Percentiles rank a stretch among this genome's conserved stretches.
phyloP scores from a whole-genome alignment of 768 basidiomycete species.

The Royoungia palumana region DNA sequence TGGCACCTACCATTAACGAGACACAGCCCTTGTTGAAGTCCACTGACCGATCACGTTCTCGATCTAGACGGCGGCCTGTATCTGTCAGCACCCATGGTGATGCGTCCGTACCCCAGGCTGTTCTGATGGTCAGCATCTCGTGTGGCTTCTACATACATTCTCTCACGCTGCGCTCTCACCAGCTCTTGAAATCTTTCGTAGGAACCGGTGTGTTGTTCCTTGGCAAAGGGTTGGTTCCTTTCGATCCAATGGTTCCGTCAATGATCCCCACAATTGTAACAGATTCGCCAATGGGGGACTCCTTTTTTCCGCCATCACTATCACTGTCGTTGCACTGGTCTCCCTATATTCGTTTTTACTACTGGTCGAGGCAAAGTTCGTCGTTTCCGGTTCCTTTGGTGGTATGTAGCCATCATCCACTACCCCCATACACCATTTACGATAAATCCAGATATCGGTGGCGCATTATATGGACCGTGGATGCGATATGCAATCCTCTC shows the following conservation, averaged over 20 bases:
- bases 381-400: slow-evolving; percentile 90
- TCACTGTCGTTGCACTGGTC: slow-evolving; percentile 78
- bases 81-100: slow-evolving; percentile 73
- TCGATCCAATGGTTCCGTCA: not conserved
- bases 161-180: not conserved
- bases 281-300: slow-evolving; percentile 96
- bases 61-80: slow-evolving; percentile 49
- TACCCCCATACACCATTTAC: slow-evolving; percentile 5
- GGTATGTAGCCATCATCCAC: slow-evolving; percentile 44
- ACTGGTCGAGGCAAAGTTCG: slow-evolving; percentile 81
- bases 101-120: slow-evolving; percentile 87
- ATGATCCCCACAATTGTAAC: slow-evolving; percentile 5
- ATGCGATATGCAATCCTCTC: slow-evolving; percentile 87
- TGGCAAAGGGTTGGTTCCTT: slow-evolving; percentile 70
- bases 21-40: slow-evolving; percentile 53
- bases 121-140: slow-evolving; percentile 71
- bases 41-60: slow-evolving; percentile 42
- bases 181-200: slow-evolving; percentile 92
- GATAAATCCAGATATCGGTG: slow-evolving; percentile 75
- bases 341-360: slow-evolving; percentile 94
- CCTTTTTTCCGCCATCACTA: slow-evolving; percentile 77
- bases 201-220: slow-evolving; percentile 96
- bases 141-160: not conserved
- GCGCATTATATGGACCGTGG: slow-evolving; percentile 84
- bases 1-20: slow-evolving; percentile 35